Evolutionary conservation across 768 basidiomycete genomes (phyloP).

Genomic region (Termitomyces sp.): DNA sequence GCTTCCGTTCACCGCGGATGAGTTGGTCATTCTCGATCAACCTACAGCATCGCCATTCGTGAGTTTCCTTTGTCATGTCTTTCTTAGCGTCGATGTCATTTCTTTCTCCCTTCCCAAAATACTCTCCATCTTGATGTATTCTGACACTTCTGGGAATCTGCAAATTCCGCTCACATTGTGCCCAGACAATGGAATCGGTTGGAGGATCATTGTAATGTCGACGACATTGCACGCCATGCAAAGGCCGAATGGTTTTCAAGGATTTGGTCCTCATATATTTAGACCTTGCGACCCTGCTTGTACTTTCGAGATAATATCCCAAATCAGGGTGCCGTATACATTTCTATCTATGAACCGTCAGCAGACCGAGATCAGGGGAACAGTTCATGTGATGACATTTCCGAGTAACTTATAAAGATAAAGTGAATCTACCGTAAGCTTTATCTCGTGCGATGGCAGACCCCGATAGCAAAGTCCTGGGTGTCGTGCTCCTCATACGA

Average conservation of each 20-base stretch:
- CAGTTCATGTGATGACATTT: not conserved
- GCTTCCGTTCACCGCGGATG: conserved; percentile 73
- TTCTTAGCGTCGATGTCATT: not conserved
- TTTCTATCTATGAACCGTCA: not conserved
- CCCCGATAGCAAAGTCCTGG: conserved; percentile 39
- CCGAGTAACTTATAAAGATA: not conserved
- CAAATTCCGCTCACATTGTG: conserved; percentile 1
- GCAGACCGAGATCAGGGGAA: not conserved
- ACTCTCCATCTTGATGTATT: not conserved
- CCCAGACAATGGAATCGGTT: conserved; percentile 35
- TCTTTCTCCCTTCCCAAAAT: not conserved
- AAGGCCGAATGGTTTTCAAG: not conserved
- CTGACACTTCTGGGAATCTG: not conserved
- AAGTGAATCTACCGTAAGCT: no score
- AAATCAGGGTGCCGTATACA: not conserved
- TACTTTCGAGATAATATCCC: not conserved
- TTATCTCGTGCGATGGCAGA: conserved; percentile 15
- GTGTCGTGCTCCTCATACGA: conserved; percentile 55
- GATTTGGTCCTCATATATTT: not conserved
- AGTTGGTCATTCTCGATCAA: conserved; percentile 83
- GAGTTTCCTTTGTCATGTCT: conserved; percentile 38
- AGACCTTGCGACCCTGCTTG: not conserved
- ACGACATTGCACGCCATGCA: not conserved
- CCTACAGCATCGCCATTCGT: conserved; percentile 88
- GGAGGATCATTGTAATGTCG: conserved; percentile 26